Base-by-base conservation (phyloP, 768 basidiomycete genomes). In the Tulasnella sp. region DNA sequence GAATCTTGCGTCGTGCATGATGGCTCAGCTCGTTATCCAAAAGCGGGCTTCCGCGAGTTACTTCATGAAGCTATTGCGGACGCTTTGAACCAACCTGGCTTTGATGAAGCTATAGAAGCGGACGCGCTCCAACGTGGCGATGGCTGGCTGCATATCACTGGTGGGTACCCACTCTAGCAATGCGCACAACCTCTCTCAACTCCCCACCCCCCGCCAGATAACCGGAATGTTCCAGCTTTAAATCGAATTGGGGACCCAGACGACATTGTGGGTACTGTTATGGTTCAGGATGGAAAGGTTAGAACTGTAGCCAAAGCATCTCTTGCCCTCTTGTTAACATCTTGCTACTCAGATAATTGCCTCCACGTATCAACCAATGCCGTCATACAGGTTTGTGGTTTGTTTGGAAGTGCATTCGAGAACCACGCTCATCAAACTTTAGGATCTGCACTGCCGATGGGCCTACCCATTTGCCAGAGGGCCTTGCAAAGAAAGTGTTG, bases 141-240 rank as follows among this genome's bases (percentile, higher is more conserved):
- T 27, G 94, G 94, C n/a, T 95, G 94, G 94, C 92, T 95, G 92
- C 94, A 95, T 83, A 91, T 95, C 71, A 90, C 94, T 68, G 89
- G 89, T 88, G 62, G 21, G 42, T n/a, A 58, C n/a, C 56, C 8
- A 9, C 19, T 72, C n/a, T 1, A 36, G 27, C 80, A 74, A 27
- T 12, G 16, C 18, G 36, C 40, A 18, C 46, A 36, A 16, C 80
- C 31, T 27, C 40, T 24, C 34, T 19, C 38, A 44, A n/a, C 77
- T 39, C 14, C 3, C n/a, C n/a, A n/a, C n/a, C 6, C 42, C 7
- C 40, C 14, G 2, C 34, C 46, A 94, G 94, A 95, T 83, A 87
- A 88, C 72, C 88, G 94, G 58, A 95, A 95, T 79, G 82, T 93
- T 8, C 94, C 94, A 0, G 88, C 93, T 38, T 48, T 81, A 91